Base-by-base conservation (phyloP, 495 filamentous ascomycete species). In the Apiosordaria backusii region DNA sequence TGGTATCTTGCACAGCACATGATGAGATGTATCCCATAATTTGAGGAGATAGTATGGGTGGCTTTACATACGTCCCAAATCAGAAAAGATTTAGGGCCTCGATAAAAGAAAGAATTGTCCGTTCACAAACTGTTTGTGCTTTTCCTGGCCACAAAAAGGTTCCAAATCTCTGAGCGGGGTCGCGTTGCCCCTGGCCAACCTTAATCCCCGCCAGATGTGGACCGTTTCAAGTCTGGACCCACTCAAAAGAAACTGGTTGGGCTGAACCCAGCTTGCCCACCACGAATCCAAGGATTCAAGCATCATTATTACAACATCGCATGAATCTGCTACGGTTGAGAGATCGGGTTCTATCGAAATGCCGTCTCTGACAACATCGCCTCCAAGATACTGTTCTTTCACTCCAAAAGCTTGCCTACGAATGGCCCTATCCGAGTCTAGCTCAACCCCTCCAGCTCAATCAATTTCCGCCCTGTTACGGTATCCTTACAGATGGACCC, bases 161-260 rank as follows among this genome's bases (percentile, higher is more conserved):
- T 10, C 10, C 10, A 10, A 5, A 10, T 35, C 29, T 45, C 10
- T 40, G 27, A 40, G 61, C 50, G 61, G 61, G 35, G 35, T 6
- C 9, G 35, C 35, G n/a, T n/a, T 45, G 61, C 7, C 61, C 50
- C 22, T 19, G 13, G 23, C 53, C 13, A 16, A 23, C 52, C 53
- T 64, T 58, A 57, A 64, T 61, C 29, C 29, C 59, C 59, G 19
- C 59, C n/a, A 50, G n/a, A 45, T 62, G 62, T 50, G 27, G 53
- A 58, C 40, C 27, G 62, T 64, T 64, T 64, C 62, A 64, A 4
- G 35, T 16, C 15, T 9, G 45, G 62, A 45, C 54, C 62, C 62
- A 64, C 53, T 45, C 24, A 4, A 19, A 57, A 21, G 25, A n/a
- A n/a, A 4, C 23, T 35, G 29, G 29, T 35, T 35, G 29, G 29